Percentiles rank a stretch among this genome's conserved stretches.
phyloP scores from a whole-genome alignment of 1,139 yeast species.

The Hyphopichia buzzinii region DNA sequence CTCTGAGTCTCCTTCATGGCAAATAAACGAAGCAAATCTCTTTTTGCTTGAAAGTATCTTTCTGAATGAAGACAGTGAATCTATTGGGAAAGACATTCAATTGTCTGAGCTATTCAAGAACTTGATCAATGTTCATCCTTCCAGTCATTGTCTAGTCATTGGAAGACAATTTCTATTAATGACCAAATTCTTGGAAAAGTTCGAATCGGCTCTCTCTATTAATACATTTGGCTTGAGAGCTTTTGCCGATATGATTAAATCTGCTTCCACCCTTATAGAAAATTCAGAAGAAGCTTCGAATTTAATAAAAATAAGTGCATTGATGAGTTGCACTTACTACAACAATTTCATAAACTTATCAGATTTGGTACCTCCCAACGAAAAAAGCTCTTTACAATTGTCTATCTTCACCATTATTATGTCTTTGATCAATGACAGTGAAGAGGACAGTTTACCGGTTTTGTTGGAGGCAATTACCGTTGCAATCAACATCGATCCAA shows the following conservation, averaged over 20 bases:
- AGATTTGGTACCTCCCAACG: slow-evolving; percentile 13
- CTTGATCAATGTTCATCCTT: slow-evolving; percentile 17
- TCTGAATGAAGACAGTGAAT: slow-evolving; percentile 41
- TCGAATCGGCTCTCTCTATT: slow-evolving; percentile 31
- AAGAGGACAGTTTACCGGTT: slow-evolving; percentile 78
- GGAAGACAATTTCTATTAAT: slow-evolving; percentile 48
- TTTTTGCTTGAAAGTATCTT: slow-evolving; percentile 42
- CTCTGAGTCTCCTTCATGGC: slow-evolving; percentile 15
- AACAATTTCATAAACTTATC: slow-evolving; percentile 39
- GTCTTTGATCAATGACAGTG: slow-evolving; percentile 59
- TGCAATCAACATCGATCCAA: slow-evolving; percentile 46
- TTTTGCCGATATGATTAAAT: slow-evolving; percentile 32
- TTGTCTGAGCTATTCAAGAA: slow-evolving; percentile 21
- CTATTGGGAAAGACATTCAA: slow-evolving; percentile 17
- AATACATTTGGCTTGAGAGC: slow-evolving; percentile 37
- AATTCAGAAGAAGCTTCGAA: slow-evolving; percentile 17
- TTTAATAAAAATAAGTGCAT: slow-evolving; percentile 42
- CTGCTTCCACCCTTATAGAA: slow-evolving; percentile 20
- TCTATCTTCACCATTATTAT: slow-evolving; percentile 28
- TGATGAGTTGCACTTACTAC: slow-evolving; percentile 57
- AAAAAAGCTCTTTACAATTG: slow-evolving; percentile 21
- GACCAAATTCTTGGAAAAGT: slow-evolving; percentile 59
- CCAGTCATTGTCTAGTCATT: slow-evolving; percentile 30
- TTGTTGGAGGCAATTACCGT: slow-evolving; percentile 68
- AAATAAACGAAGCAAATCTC: slow-evolving; percentile 36